Evolutionary conservation across 306 rosid genomes (phyloP), one percentile per base, ranked within the genome.

Genomic region (Acacia crassicarpa): DNA sequence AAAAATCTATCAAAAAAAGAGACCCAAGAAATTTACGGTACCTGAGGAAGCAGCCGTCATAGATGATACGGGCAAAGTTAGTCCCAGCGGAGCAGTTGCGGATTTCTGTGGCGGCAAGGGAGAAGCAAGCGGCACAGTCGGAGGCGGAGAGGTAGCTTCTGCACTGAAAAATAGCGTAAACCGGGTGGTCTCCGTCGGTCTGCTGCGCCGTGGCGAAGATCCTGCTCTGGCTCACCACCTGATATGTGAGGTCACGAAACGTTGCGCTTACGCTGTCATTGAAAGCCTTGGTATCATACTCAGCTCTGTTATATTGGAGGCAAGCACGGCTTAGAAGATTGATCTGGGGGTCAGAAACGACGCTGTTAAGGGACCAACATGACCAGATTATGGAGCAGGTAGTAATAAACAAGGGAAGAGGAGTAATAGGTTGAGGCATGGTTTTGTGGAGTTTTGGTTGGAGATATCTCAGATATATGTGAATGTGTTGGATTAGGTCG

Each of bases 11-110:
- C 0, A 16, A 49, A 49, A 45, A 45, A 46, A 46, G 16, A 49
- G 15, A 49, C 62, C 23, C 20, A 54, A 22, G 63, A 13, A 58
- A 22, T 27, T 1, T 5, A 56, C 8, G 4, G 9, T 79, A 92
- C 94, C 97, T 89, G 73, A 92, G 88, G 79, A 92, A 86, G 88
- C 97, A 92, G 2, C 89, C 94, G 9, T 90, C 90, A n/a, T 86
- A 90, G 84, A 89, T 71, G 80, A 88, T 53, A 10, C 92, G 89
- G 12, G 89, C 96, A 8, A 93, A 93, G 58, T 86, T 89, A 56
- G 83, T 69, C 20, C 41, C 43, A 14, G 81, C 76, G 1, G 89
- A 88, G 81, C 92, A 88, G 63, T 84, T 88, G 30, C 85, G 88
- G 43, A 91, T 86, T 61, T 86, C 78, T 9, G 77, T 20, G 13